Conservation (phyloP, 164 flowering plant genomes). For the Piper betle region DNA sequence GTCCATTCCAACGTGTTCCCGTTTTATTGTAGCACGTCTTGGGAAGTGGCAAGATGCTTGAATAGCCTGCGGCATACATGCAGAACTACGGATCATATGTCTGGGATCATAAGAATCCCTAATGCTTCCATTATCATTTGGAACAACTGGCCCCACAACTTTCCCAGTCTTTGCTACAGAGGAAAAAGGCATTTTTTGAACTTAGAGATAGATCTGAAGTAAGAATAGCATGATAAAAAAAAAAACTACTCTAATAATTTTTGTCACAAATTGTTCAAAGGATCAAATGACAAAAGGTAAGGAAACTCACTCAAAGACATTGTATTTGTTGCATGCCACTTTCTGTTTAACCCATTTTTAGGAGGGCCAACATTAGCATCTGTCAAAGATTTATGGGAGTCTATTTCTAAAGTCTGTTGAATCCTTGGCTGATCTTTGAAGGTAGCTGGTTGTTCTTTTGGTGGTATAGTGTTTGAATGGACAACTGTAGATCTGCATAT, state of each 20-base stretch:
- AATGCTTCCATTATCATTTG: conserved; percentile 32
- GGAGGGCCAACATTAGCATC: conserved; percentile 14
- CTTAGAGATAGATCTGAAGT: too few relatives aligned
- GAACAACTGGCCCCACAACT: conserved; percentile 45
- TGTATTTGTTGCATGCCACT: conserved; percentile 33
- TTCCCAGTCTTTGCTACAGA: conserved; percentile 51
- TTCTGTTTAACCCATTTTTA: conserved; percentile 24
- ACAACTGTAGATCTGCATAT: conserved; percentile 59
- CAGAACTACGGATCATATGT: conserved; percentile 28
- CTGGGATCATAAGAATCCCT: conserved; percentile 49
- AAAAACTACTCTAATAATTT: too few relatives aligned
- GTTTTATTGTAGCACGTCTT: conserved; percentile 22
- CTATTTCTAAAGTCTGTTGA: conserved; percentile 15
- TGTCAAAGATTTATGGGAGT: conserved; percentile 15
- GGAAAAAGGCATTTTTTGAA: too few relatives aligned
- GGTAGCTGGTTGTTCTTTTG: conserved; percentile 30
- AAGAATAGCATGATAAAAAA: too few relatives aligned
- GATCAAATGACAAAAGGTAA: background rate
- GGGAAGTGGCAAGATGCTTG: conserved; percentile 31
- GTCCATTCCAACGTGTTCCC: conserved; percentile 17
- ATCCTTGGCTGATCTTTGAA: conserved; percentile 25
- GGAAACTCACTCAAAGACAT: conserved; percentile 6
- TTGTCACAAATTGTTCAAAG: too few relatives aligned
- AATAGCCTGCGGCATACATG: conserved; percentile 28
- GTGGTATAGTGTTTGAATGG: conserved; percentile 45